phyloP scores from a whole-genome alignment of 2,329 filamentous ascomycete species.

The Cordyceps cicadae region DNA sequence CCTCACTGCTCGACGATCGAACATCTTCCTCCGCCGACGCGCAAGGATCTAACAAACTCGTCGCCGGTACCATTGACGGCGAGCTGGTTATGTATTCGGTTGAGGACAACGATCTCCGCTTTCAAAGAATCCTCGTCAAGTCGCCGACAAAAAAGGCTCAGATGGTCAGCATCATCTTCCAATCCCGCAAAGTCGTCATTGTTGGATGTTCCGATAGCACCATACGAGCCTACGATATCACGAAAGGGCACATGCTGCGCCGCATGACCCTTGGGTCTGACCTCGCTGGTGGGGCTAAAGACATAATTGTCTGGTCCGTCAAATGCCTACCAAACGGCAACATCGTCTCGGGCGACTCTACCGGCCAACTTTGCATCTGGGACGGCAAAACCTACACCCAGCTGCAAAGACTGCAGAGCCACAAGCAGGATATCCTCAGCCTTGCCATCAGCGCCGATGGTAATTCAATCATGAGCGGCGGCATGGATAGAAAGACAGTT shows the following conservation, averaged over 20 bases:
- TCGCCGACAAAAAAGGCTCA: slow-evolving; percentile 77
- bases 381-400: slow-evolving; percentile 88
- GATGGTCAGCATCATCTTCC: slow-evolving; percentile 86
- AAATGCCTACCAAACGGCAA: slow-evolving; percentile 81
- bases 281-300: slow-evolving; percentile 65
- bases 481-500: slow-evolving; percentile 83
- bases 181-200: slow-evolving; percentile 71
- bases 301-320: slow-evolving; percentile 88
- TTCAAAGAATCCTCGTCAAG: slow-evolving; percentile 66
- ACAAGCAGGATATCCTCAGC: slow-evolving; percentile 84
- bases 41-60: slow-evolving; percentile 51
- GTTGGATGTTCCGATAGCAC: slow-evolving; percentile 94
- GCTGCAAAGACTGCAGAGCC: slow-evolving; percentile 74
- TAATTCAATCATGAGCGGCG: slow-evolving; percentile 74
- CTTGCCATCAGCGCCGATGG: slow-evolving; percentile 77
- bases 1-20: slow-evolving; percentile 35
- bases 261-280: slow-evolving; percentile 83
- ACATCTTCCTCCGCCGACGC: slow-evolving; percentile 20
- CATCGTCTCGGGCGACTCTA: slow-evolving; percentile 91
- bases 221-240: slow-evolving; percentile 84
- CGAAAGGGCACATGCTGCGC: slow-evolving; percentile 65
- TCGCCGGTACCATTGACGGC: slow-evolving; percentile 84
- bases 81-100: slow-evolving; percentile 82
- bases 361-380: slow-evolving; percentile 88
- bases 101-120: slow-evolving; percentile 72